Evolutionary conservation across 2,329 filamentous ascomycete species (phyloP).

Genomic region (Fonsecaea nubica): DNA sequence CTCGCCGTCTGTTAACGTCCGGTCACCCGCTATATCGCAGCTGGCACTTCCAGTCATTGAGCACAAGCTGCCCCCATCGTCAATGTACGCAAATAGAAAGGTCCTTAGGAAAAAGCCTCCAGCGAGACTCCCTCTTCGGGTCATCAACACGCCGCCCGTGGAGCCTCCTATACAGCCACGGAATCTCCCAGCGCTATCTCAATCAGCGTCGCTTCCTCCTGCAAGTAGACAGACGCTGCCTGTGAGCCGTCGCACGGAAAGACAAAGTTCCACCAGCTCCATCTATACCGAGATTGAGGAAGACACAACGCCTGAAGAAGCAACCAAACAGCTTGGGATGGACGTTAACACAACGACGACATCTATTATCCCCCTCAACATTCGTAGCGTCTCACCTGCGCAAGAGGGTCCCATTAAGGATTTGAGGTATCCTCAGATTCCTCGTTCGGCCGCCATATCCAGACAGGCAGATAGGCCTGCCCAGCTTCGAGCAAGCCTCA

Average conservation of each 20-base stretch:
- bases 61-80: constrained; percentile 33
- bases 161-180: constrained; percentile 24
- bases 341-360: constrained; percentile 37
- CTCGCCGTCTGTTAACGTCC: constrained; percentile 16
- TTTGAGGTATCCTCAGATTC: constrained; percentile 39
- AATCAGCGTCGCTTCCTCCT: background rate
- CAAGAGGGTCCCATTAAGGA: constrained; percentile 35
- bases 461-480: constrained; percentile 44
- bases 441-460: constrained; percentile 38
- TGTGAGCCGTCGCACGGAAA: constrained; percentile 6
- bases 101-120: constrained; percentile 28
- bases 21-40: constrained; percentile 14
- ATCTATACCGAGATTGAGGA: constrained; percentile 42
- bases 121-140: constrained; percentile 23
- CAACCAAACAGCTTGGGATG: constrained; percentile 31
- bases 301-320: constrained; percentile 35
- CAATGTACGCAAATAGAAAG: constrained; percentile 32
- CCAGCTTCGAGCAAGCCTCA: constrained; percentile 40
- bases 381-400: constrained; percentile 40
- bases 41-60: constrained; percentile 16
- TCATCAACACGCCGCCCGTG: background rate
- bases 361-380: constrained; percentile 32
- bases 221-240: background rate
- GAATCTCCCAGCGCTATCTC: constrained; percentile 18
- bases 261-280: constrained; percentile 38